A percentile compares a stretch with the other conserved stretches of the same genome.
phyloP scores from a whole-genome alignment of 768 basidiomycete species.

The Candolleomyces aberdarensis region DNA sequence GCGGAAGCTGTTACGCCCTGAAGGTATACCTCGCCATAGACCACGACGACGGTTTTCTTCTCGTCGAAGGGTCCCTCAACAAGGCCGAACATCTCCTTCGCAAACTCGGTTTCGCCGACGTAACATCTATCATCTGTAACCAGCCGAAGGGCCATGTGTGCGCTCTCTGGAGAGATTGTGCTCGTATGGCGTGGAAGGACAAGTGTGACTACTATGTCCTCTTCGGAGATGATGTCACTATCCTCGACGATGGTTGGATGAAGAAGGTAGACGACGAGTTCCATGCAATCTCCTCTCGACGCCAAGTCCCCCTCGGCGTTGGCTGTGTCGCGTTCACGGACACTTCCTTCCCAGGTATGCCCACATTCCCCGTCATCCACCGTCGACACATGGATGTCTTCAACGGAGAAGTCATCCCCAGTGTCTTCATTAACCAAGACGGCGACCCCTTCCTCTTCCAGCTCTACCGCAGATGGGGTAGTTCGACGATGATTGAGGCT shows the following conservation, averaged over 20 bases:
- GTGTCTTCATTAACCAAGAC: constrained; percentile 55
- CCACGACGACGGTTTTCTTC: constrained; percentile 41
- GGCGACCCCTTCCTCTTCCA: constrained; percentile 58
- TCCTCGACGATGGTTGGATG: constrained; percentile 54
- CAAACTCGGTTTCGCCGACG: constrained; percentile 32
- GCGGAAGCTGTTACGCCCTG: constrained; percentile 29
- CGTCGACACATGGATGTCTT: constrained; percentile 57
- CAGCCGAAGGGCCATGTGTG: constrained; percentile 48
- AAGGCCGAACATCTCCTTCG: constrained; percentile 35
- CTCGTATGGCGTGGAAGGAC: constrained; percentile 45
- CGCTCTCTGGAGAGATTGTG: constrained; percentile 50
- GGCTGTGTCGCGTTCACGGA: constrained; percentile 61
- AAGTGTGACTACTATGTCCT: constrained; percentile 49
- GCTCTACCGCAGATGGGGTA: constrained; percentile 56
- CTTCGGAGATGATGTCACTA: constrained; percentile 53
- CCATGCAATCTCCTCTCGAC: constrained; percentile 22
- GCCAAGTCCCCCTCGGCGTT: constrained; percentile 40
- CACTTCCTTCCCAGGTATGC: constrained; percentile 55
- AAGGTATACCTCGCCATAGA: constrained; percentile 55
- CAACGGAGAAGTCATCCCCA: constrained; percentile 45
- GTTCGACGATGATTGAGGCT: constrained; percentile 41
- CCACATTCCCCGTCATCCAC: constrained; percentile 58
- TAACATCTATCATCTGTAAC: constrained; percentile 33
- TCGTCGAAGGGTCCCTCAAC: constrained; percentile 19
- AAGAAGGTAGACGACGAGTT: constrained; percentile 38